Conservation (phyloP, 2,329 filamentous ascomycete genomes). For the Mycogone perniciosa region DNA sequence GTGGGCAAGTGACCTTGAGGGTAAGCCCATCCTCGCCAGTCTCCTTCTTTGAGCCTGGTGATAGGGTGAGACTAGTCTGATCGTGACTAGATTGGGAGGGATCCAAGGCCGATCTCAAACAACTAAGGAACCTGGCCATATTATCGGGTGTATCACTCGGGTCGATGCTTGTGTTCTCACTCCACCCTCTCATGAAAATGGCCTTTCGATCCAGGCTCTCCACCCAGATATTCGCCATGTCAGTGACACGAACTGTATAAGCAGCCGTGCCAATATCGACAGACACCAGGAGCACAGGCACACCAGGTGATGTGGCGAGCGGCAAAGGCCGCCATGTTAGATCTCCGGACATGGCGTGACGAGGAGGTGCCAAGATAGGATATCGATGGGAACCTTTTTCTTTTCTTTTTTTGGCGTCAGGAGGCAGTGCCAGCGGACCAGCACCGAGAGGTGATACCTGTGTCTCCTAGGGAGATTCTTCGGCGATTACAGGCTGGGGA, state of each 20-base stretch:
- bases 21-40: conserved; percentile 36
- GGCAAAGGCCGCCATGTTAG: conserved; percentile 45
- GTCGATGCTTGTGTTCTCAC: conserved; percentile 65
- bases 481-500: conserved; percentile 12
- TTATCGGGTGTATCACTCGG: conserved; percentile 63
- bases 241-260: conserved; percentile 63
- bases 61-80: conserved; percentile 40
- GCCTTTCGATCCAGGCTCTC: conserved; percentile 56
- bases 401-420: too few species aligned
- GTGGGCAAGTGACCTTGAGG: conserved; percentile 50
- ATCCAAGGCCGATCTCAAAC: conserved; percentile 50
- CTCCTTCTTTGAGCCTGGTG: conserved; percentile 26
- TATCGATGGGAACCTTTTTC: background rate
- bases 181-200: conserved; percentile 56
- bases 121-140: conserved; percentile 58
- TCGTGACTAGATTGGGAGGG: conserved; percentile 37
- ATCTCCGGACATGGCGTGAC: conserved; percentile 24
- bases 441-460: conserved; percentile 7
- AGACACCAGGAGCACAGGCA: conserved; percentile 60
- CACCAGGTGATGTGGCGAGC: conserved; percentile 29
- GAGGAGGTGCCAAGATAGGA: background rate
- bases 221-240: conserved; percentile 67
- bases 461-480: conserved; percentile 3
- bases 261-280: conserved; percentile 45
- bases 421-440: background rate